Evolutionary conservation across 208 protist species (phyloP), one percentile per base, ranked within the genome.

Genomic region (Porcisia hertigi): DNA sequence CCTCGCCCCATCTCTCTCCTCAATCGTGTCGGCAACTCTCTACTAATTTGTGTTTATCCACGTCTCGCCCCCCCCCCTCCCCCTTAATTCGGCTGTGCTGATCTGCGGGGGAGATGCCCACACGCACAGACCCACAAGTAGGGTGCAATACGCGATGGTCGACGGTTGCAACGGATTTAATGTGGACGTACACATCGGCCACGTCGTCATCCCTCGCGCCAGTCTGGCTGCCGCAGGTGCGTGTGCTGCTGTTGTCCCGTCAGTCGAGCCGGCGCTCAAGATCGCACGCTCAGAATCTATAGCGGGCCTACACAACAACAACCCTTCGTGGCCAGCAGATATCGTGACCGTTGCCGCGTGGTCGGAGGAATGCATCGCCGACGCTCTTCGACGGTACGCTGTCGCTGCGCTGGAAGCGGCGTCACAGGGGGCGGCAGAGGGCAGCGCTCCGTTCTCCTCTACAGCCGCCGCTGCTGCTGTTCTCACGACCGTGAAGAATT

Each of bases 361-460:
- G 16, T 53, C 65, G 30, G 71, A 55, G 52, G 36, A 65, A 11
- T n/a, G n/a, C 23, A 60, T 81, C n/a, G 45, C 65, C 6, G 49
- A 69, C 0, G 71, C 77, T n/a, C 65, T 81, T 49, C 71, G 58
- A 39, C 45, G n/a, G 18, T 76, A 81, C 71, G 77, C 71, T 20
- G 53, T 73, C n/a, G 59, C 69, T 4, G 20, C 34, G 6, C 62
- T 81, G 0, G 45, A 8, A 41, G n/a, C 12, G 49, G 20, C 34
- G 49, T 30, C 34, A 62, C n/a, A 23, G 20, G 20, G 64, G 16
- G 30, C 39, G 25, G 14, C 1, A 16, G 55, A 39, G 34, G 3
- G 57, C 36, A 30, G 34, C 12, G n/a, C 49, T 8, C 30, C 25
- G 14, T 72, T 30, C 20, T 9, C 66, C 3, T 16, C 66, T 6